A percentile compares a stretch with the other conserved stretches of the same genome.
These are phyloP conservation scores for Thelephora ganbajun DNA, from an alignment of 768 basidiomycete species.

Conservation along the genomic window DNA sequence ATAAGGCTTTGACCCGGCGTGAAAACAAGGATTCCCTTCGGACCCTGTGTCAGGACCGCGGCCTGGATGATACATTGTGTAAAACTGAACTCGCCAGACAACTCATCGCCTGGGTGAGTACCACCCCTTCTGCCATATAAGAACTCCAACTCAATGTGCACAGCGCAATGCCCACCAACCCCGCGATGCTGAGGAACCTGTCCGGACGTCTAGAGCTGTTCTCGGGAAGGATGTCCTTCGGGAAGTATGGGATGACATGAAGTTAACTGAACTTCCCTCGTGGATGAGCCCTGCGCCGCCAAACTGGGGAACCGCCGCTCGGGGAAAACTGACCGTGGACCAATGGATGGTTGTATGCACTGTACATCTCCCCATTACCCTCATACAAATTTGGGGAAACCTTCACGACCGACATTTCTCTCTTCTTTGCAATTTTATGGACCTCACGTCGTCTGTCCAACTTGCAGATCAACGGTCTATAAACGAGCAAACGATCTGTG, in stretches of 20 bases:
- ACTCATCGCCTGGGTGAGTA: no score
- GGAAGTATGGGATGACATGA: constrained; percentile 1
- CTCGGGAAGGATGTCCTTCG: background rate
- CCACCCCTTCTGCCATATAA: no score
- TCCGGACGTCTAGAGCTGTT: background rate
- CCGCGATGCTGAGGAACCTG: no score
- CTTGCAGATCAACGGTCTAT: background rate
- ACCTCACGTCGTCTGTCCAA: background rate
- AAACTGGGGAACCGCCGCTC: constrained; percentile 12
- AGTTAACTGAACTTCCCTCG: constrained; percentile 4
- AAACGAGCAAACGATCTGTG: background rate
- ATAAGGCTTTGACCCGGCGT: background rate
- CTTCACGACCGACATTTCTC: constrained; percentile 2
- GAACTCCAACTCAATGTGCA: no score
- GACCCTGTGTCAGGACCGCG: no score
- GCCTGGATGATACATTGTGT: no score
- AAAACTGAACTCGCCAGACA: no score
- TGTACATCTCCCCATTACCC: constrained; percentile 21
- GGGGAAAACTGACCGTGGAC: no score
- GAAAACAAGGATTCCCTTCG: background rate
- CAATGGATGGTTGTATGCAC: constrained; percentile 22
- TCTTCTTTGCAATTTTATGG: constrained; percentile 1
- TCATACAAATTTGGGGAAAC: constrained; percentile 23
- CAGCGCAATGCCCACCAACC: no score
- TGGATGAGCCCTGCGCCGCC: constrained; percentile 8